Evolutionary conservation across 331 rosid genomes (phyloP).

Genomic region (Pyrus hybrid): DNA sequence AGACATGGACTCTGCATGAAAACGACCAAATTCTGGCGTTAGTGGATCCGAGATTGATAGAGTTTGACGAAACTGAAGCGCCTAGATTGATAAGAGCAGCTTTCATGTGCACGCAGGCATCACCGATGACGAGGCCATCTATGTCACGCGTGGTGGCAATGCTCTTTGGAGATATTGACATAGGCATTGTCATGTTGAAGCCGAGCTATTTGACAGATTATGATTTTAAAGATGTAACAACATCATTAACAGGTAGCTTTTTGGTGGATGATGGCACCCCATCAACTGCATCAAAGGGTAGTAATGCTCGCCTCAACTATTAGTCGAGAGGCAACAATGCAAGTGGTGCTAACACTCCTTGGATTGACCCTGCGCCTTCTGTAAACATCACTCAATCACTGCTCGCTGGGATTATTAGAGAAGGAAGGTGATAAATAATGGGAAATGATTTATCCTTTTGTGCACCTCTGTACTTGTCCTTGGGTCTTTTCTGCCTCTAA

Average conservation of each 20-base stretch:
- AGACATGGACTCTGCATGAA: conserved; percentile 26
- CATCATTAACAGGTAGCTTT: neutral
- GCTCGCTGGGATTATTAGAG: neutral
- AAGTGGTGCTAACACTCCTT: neutral
- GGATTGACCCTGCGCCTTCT: neutral
- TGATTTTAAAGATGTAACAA: conserved; percentile 9
- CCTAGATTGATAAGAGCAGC: conserved; percentile 9
- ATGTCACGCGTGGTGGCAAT: conserved; percentile 28
- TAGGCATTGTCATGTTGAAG: conserved; percentile 3
- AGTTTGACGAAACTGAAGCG: conserved; percentile 13
- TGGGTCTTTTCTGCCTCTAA: neutral
- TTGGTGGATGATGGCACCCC: neutral
- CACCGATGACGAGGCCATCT: conserved; percentile 18
- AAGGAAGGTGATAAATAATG: too few species aligned
- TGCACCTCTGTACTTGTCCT: neutral
- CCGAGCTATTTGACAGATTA: conserved; percentile 25
- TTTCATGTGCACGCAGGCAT: conserved; percentile 25
- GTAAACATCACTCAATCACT: neutral
- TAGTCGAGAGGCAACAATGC: neutral
- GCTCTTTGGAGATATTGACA: conserved; percentile 14
- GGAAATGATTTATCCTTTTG: too few species aligned
- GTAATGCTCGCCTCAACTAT: neutral
- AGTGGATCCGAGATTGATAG: conserved; percentile 10
- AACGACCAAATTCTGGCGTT: neutral
- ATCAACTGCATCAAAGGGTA: neutral